phyloP scores from a whole-genome alignment of 805 yeast species.

The Yarrowia alimentaria region DNA sequence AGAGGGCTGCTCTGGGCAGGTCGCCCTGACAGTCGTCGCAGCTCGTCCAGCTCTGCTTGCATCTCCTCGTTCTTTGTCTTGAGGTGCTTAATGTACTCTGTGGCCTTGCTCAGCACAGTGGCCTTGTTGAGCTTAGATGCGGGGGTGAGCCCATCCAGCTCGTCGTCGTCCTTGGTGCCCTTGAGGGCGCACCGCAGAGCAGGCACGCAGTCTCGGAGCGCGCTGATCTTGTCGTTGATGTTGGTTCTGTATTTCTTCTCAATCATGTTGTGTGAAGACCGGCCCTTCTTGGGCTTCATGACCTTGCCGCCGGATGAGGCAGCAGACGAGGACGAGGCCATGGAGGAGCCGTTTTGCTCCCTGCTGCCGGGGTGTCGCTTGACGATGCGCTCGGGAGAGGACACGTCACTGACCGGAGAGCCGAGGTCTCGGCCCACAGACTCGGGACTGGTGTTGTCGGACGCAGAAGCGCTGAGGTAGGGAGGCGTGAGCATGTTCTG shows the following conservation, averaged over 20 bases:
- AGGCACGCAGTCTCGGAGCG: constrained; percentile 75
- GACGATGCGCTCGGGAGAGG: constrained; percentile 21
- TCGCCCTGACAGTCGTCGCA: constrained; percentile 20
- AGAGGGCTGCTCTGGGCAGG: constrained; percentile 1
- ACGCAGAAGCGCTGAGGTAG: constrained; percentile 5
- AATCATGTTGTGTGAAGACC: constrained; percentile 72
- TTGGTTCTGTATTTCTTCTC: constrained; percentile 80
- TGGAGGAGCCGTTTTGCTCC: too few relatives aligned
- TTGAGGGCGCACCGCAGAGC: constrained; percentile 60
- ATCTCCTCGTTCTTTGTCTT: constrained; percentile 58
- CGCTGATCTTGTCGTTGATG: constrained; percentile 66
- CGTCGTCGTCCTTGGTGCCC: constrained; percentile 47
- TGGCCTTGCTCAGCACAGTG: constrained; percentile 70
- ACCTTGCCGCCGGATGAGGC: constrained; percentile 33
- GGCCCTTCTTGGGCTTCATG: constrained; percentile 42
- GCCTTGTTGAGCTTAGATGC: constrained; percentile 77
- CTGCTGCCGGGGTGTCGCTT: too few relatives aligned
- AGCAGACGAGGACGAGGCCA: constrained; percentile 11
- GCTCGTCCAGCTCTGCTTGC: constrained; percentile 51
- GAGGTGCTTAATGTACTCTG: constrained; percentile 73
- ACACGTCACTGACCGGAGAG: constrained; percentile 17
- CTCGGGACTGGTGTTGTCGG: constrained; percentile 14
- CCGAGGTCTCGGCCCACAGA: not conserved
- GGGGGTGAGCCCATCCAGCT: constrained; percentile 71
- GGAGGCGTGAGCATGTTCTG: constrained; percentile 24